phyloP scores from a whole-genome alignment of 2,329 filamentous ascomycete species.

The Hypoxylon rubiginosum region DNA sequence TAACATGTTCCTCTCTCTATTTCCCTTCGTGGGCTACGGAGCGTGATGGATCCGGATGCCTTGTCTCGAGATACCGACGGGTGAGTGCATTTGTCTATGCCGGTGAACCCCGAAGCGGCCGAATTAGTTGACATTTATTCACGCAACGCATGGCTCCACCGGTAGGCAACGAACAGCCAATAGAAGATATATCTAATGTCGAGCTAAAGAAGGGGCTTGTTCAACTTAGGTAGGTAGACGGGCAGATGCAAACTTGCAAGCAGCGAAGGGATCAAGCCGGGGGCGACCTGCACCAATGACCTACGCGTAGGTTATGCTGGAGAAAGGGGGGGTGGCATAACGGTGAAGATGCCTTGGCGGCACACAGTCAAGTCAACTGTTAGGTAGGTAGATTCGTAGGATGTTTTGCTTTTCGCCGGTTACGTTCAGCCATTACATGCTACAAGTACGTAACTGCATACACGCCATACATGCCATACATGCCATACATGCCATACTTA shows the following conservation, averaged over 20 bases:
- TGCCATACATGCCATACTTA: neutral
- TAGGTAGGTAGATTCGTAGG: slow-evolving; percentile 8
- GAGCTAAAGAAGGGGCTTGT: slow-evolving; percentile 19
- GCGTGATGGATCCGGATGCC: slow-evolving; percentile 8
- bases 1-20: slow-evolving; percentile 33
- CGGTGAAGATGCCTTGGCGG: slow-evolving; percentile 33
- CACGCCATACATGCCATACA: neutral
- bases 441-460: neutral
- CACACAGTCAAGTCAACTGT: slow-evolving; percentile 1
- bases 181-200: slow-evolving; percentile 5
- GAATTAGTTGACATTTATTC: slow-evolving; percentile 21
- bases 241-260: slow-evolving; percentile 17
- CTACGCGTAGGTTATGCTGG: slow-evolving; percentile 7
- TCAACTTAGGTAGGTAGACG: slow-evolving; percentile 32
- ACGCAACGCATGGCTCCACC: slow-evolving; percentile 27
- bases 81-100: slow-evolving; percentile 21
- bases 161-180: slow-evolving; percentile 19
- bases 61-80: slow-evolving; percentile 16
- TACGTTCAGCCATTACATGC: slow-evolving; percentile 1
- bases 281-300: slow-evolving; percentile 26
- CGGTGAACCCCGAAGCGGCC: slow-evolving; percentile 4
- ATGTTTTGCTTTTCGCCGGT: slow-evolving; percentile 10
- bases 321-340: slow-evolving; percentile 15
- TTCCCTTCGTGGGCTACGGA: slow-evolving; percentile 1
- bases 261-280: slow-evolving; percentile 16